Evolutionary conservation across 2,329 filamentous ascomycete genomes (phyloP).

Genomic region (Colletotrichum karsti): DNA sequence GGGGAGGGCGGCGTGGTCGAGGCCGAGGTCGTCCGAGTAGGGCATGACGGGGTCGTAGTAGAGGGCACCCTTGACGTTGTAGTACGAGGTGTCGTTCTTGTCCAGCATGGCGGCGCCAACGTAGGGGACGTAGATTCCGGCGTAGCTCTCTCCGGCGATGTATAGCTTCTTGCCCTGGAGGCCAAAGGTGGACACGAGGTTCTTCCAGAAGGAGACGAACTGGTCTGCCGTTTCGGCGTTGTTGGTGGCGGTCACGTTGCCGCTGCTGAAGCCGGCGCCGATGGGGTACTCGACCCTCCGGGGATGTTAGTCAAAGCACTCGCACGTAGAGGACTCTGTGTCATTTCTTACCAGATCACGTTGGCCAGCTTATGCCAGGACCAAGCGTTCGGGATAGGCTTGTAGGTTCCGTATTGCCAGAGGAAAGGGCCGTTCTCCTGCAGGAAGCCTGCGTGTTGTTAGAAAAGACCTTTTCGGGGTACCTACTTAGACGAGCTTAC

Average conservation of each 20-base stretch:
- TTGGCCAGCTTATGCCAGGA: conserved; percentile 99
- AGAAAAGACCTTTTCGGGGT: not conserved
- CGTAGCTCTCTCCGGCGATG: conserved; percentile 94
- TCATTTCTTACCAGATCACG: conserved; percentile 70
- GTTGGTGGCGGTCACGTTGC: conserved; percentile 84
- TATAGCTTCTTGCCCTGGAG: conserved; percentile 90
- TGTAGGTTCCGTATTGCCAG: conserved; percentile 75
- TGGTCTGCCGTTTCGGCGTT: conserved; percentile 90
- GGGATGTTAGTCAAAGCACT: not conserved
- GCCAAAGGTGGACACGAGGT: conserved; percentile 86
- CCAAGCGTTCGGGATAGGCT: conserved; percentile 80
- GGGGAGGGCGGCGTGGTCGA: conserved; percentile 54
- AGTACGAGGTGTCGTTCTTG: conserved; percentile 80
- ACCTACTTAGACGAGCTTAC: conserved; percentile 48
- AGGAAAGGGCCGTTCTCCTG: conserved; percentile 85
- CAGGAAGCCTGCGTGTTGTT: conserved; percentile 60
- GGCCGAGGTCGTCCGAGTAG: conserved; percentile 17
- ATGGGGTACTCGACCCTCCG: conserved; percentile 86
- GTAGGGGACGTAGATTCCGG: conserved; percentile 96
- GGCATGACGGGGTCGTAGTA: conserved; percentile 56
- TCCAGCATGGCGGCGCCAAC: conserved; percentile 89
- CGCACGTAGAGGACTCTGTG: too few species aligned
- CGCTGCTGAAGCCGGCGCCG: conserved; percentile 95
- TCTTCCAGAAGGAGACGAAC: conserved; percentile 88
- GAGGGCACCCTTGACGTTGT: conserved; percentile 70